These are phyloP conservation scores for Pelagophyceae sp. DNA, from an alignment of 352 stramenopile genomes.

Conservation along the genomic window DNA sequence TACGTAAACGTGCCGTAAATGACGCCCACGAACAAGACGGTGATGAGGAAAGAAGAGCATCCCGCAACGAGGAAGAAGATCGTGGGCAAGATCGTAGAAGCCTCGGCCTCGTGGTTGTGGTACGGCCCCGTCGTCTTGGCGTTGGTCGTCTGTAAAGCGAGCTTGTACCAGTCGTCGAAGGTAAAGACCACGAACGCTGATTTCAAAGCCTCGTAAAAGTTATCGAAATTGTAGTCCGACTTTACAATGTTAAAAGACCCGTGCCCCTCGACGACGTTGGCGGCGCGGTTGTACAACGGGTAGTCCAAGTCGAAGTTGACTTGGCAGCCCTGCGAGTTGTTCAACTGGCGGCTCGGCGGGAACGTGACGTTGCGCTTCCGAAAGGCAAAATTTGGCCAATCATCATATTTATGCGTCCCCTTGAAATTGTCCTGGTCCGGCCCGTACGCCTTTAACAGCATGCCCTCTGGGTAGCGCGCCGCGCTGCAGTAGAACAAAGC, in stretches of 20 bases:
- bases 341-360: not conserved
- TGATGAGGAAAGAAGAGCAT: slow-evolving; percentile 11
- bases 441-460: not conserved
- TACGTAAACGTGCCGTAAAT: slow-evolving; percentile 21
- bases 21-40: slow-evolving; percentile 8
- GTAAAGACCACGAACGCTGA: slow-evolving; percentile 2
- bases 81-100: not conserved
- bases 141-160: not conserved
- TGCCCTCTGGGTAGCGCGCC: slow-evolving; percentile 10
- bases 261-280: not conserved
- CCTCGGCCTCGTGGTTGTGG: slow-evolving; percentile 13
- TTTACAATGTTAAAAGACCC: not conserved
- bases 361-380: not conserved
- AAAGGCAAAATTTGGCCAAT: not conserved
- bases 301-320: not conserved
- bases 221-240: slow-evolving; percentile 15
- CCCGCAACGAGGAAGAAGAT: slow-evolving; percentile 14
- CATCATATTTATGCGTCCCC: not conserved
- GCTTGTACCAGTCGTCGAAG: slow-evolving; percentile 21
- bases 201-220: slow-evolving; percentile 1
- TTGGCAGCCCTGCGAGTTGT: not conserved
- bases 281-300: not conserved
- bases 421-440: not conserved
- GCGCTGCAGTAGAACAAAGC: slow-evolving; percentile 5
- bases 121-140: slow-evolving; percentile 1